Conservation (phyloP, 2,329 filamentous ascomycete species). For the Scopulariopsis brevicaulis region DNA sequence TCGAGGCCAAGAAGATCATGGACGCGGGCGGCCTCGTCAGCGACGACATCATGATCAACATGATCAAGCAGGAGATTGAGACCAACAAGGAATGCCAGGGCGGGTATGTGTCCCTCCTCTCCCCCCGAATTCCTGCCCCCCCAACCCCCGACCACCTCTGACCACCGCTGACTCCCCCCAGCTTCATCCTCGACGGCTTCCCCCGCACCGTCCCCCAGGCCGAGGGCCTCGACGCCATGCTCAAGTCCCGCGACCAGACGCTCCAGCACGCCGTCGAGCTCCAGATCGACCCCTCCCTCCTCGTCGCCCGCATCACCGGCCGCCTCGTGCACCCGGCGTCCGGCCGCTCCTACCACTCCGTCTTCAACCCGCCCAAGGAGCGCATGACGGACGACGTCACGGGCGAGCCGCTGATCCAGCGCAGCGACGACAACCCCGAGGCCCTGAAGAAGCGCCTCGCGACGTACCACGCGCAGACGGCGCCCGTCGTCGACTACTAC, state of each 20-base stretch:
- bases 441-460: conserved; percentile 88
- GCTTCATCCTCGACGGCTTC: conserved; percentile 98
- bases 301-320: conserved; percentile 93
- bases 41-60: conserved; percentile 98
- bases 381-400: conserved; percentile 94
- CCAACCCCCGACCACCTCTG: not conserved
- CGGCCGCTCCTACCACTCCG: conserved; percentile 92
- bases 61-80: conserved; percentile 97
- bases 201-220: conserved; percentile 93
- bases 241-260: conserved; percentile 62
- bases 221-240: conserved; percentile 89
- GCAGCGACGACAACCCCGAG: conserved; percentile 93
- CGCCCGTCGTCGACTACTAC: conserved; percentile 92
- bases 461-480: conserved; percentile 91
- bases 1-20: conserved; percentile 99
- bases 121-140: not conserved
- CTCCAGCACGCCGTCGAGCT: conserved; percentile 95
- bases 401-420: conserved; percentile 91
- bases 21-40: conserved; percentile 94
- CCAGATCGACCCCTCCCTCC: conserved; percentile 87
- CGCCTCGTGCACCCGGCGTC: conserved; percentile 92
- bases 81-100: conserved; percentile 93
- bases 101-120: conserved; percentile 52
- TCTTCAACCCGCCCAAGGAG: conserved; percentile 96
- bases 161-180: conserved; percentile 32